Evolutionary conservation across 2,329 filamentous ascomycete species (phyloP).

Genomic region (Dichotomopilus funicola): DNA sequence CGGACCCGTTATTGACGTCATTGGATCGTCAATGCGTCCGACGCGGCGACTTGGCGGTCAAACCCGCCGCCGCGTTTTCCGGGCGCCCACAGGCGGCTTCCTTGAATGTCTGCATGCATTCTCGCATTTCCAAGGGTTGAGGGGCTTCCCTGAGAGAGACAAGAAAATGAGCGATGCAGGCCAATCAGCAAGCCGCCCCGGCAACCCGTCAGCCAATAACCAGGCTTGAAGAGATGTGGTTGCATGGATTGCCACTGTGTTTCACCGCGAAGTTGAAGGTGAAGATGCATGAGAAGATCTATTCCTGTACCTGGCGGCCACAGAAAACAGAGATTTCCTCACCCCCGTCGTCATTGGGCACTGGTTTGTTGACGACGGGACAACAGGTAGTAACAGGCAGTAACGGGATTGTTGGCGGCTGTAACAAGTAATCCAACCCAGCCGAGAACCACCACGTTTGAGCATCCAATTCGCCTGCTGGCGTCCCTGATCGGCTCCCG

Average conservation of each 20-base stretch:
- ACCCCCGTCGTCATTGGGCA: neutral
- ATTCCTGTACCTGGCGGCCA: no score
- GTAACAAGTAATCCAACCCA: no score
- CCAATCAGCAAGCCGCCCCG: no score
- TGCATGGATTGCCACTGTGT: constrained; percentile 1
- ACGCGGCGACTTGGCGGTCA: constrained; percentile 16
- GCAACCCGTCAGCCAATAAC: no score
- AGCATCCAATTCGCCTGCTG: constrained; percentile 1
- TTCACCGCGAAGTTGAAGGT: neutral
- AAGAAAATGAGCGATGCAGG: neutral
- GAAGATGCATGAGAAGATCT: constrained; percentile 1
- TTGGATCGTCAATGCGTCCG: constrained; percentile 18
- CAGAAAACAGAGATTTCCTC: neutral
- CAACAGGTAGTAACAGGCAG: neutral
- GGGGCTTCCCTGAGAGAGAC: neutral
- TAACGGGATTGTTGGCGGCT: neutral
- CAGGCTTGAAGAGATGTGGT: no score
- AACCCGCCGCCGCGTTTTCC: constrained; percentile 9
- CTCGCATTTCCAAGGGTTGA: no score
- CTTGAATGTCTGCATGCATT: neutral
- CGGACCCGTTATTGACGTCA: constrained; percentile 18
- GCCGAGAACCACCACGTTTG: neutral
- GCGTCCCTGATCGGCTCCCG: neutral
- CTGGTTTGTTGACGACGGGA: neutral
- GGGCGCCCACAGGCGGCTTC: neutral